These are phyloP conservation scores for Ogataea pilisensis DNA, from an alignment of 805 yeast species.

Conservation along the genomic window DNA sequence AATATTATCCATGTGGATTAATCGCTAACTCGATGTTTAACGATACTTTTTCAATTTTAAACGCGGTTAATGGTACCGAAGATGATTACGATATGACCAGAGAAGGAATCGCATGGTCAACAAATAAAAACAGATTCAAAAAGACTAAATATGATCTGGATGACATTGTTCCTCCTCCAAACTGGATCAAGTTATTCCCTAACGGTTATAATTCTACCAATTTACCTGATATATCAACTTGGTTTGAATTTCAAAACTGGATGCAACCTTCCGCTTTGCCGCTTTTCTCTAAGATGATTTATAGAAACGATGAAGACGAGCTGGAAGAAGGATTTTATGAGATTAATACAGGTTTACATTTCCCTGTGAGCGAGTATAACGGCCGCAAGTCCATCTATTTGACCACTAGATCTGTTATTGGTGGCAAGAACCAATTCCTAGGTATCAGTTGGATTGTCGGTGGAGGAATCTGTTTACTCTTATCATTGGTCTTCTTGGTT, in stretches of 20 bases:
- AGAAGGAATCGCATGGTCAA: slow-evolving; percentile 66
- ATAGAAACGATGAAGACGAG: slow-evolving; percentile 55
- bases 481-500: slow-evolving; percentile 48
- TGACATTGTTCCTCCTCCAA: slow-evolving; percentile 79
- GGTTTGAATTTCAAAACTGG: slow-evolving; percentile 80
- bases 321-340: slow-evolving; percentile 59
- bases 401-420: slow-evolving; percentile 67
- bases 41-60: slow-evolving; percentile 60
- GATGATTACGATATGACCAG: slow-evolving; percentile 42
- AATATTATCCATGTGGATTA: slow-evolving; percentile 76
- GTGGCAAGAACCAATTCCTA: slow-evolving; percentile 71
- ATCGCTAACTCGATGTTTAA: slow-evolving; percentile 79
- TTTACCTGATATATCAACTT: slow-evolving; percentile 60
- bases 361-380: slow-evolving; percentile 67
- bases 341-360: slow-evolving; percentile 64
- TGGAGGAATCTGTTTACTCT: slow-evolving; percentile 62
- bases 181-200: slow-evolving; percentile 69
- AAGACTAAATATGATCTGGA: slow-evolving; percentile 55
- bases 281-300: slow-evolving; percentile 58
- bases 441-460: slow-evolving; percentile 74
- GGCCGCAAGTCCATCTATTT: slow-evolving; percentile 66
- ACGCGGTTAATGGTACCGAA: slow-evolving; percentile 38
- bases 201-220: slow-evolving; percentile 68
- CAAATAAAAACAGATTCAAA: slow-evolving; percentile 60
- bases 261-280: slow-evolving; percentile 80